Conservation (phyloP, 306 rosid genomes). For the Ceratonia siliqua region DNA sequence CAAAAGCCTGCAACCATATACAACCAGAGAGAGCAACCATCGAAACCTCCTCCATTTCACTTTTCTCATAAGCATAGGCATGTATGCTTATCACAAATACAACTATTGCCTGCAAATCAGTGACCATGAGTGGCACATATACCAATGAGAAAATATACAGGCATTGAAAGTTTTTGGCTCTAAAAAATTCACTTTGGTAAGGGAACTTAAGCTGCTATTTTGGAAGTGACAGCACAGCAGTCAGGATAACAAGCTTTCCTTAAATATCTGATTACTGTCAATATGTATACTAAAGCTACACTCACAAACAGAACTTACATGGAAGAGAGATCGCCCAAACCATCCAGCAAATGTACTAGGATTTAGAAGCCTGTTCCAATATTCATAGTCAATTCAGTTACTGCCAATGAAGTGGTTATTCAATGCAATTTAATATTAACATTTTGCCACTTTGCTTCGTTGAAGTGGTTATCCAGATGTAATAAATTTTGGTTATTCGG, state of each 20-base stretch:
- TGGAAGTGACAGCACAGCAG: not conserved
- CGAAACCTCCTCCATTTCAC: slow-evolving; percentile 91
- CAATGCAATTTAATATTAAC: slow-evolving; percentile 23
- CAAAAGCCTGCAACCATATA: slow-evolving; percentile 98
- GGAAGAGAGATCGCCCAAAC: slow-evolving; percentile 96
- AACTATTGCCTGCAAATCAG: slow-evolving; percentile 72
- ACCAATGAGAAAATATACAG: slow-evolving; percentile 28
- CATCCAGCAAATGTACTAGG: slow-evolving; percentile 99
- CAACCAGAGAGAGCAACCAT: slow-evolving; percentile 98
- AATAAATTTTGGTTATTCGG: slow-evolving; percentile 22
- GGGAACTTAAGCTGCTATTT: slow-evolving; percentile 19
- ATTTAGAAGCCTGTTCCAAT: slow-evolving; percentile 78
- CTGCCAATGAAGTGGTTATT: not conserved
- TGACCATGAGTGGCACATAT: not conserved
- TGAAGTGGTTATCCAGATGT: slow-evolving; percentile 23
- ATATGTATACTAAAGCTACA: slow-evolving; percentile 11
- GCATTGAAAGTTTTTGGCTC: slow-evolving; percentile 14
- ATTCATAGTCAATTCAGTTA: slow-evolving; percentile 28
- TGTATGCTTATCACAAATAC: slow-evolving; percentile 87
- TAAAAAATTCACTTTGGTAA: slow-evolving; percentile 10
- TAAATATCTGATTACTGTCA: slow-evolving; percentile 19
- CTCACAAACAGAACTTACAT: slow-evolving; percentile 64
- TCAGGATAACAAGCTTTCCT: slow-evolving; percentile 23
- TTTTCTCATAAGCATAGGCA: slow-evolving; percentile 84
- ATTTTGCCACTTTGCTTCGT: slow-evolving; percentile 4